phyloP scores from a whole-genome alignment of 2,329 filamentous ascomycete genomes.

The Alternaria metachromatica region DNA sequence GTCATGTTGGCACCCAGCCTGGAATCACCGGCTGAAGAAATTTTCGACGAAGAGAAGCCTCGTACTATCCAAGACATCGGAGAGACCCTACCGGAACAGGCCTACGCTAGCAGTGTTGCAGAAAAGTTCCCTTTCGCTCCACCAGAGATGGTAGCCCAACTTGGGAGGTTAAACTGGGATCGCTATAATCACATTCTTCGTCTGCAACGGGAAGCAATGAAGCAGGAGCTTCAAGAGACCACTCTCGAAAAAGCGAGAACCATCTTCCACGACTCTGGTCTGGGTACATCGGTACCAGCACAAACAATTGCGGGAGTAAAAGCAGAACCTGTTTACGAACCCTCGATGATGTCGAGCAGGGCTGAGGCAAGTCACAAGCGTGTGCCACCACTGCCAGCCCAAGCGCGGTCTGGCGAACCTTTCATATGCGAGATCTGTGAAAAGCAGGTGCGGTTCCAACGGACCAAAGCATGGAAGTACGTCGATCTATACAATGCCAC shows the following conservation, averaged over 20 bases:
- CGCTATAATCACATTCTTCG: conserved; percentile 10
- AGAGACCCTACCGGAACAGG: conserved; percentile 4
- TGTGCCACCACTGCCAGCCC: not conserved
- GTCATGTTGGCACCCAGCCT: conserved; percentile 8
- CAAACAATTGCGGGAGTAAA: not conserved
- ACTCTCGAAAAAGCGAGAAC: not conserved
- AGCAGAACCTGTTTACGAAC: not conserved
- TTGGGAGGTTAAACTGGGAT: conserved; percentile 13
- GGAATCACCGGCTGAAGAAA: conserved; percentile 1
- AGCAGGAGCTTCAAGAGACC: not conserved
- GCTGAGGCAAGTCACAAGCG: not conserved
- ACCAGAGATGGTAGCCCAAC: not conserved
- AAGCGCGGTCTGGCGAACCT: not conserved
- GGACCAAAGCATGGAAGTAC: not conserved
- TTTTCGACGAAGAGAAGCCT: conserved; percentile 2
- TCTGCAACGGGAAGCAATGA: conserved; percentile 1
- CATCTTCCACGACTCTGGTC: not conserved
- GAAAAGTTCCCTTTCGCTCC: conserved; percentile 8
- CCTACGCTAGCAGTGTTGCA: conserved; percentile 8
- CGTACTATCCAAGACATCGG: conserved; percentile 1
- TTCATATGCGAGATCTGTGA: not conserved
- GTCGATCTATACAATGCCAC: not conserved
- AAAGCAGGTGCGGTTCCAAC: not conserved
- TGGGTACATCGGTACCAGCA: not conserved
- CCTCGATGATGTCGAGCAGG: not conserved